Evolutionary conservation across 106 monocot genomes (phyloP).

Genomic region (Dendrobium nobile): DNA sequence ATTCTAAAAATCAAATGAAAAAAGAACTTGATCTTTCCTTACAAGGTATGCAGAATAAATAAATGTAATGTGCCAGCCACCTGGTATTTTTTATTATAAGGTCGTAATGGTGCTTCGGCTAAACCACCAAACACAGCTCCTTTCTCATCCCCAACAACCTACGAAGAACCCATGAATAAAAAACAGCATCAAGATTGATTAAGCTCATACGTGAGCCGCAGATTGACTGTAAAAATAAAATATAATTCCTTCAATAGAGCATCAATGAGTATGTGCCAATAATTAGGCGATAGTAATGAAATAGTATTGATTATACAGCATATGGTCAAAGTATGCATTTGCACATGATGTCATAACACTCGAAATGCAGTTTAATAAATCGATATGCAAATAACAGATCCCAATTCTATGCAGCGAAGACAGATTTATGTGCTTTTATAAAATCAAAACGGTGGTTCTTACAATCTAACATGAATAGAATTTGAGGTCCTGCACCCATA

Average conservation of each 20-base stretch:
- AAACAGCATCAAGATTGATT: neutral
- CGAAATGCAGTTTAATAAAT: neutral
- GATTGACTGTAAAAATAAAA: neutral
- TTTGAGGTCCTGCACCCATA: no score
- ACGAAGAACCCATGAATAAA: neutral
- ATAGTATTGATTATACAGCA: no score
- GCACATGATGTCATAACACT: no score
- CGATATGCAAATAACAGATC: neutral
- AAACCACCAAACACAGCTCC: conserved; percentile 97
- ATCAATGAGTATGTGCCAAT: neutral
- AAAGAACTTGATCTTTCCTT: neutral
- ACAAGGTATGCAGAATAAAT: neutral
- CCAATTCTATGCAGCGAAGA: neutral
- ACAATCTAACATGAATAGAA: no score
- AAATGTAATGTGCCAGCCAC: conserved; percentile 17
- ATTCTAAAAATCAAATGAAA: neutral
- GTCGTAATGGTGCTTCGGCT: conserved; percentile 75
- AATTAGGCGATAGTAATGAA: no score
- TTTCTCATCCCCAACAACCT: conserved; percentile 89
- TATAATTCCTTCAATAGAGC: neutral
- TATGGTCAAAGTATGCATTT: no score
- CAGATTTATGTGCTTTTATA: no score
- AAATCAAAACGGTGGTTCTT: no score
- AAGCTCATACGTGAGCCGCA: neutral
- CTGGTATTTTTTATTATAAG: conserved; percentile 92